Conservation (phyloP, 78 protist genomes). For the Dictyostelium discoideum region dicty_2.7 NC_007088.5:4299001-4299500, state of each 20-base stretch:
- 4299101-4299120: no score
- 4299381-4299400: not conserved
- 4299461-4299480: not conserved
- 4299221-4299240: conserved; percentile 3
- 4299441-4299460: not conserved
- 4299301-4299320: not conserved
- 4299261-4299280: not conserved
- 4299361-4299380: not conserved
- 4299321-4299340: not conserved
- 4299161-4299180: not conserved
- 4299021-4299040: not conserved
- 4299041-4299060: not conserved
- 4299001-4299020: not conserved
- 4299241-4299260: not conserved
- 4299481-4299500: not conserved
- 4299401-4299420: not conserved
- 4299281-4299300: not conserved
- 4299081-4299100: not conserved
- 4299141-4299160: no score
- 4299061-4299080: no score
- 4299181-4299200: not conserved
- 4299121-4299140: not conserved
- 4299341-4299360: not conserved
- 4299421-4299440: not conserved
- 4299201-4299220: no score